phyloP scores from a whole-genome alignment of 2,329 filamentous ascomycete species.

The Colletotrichum kahawae region DNA sequence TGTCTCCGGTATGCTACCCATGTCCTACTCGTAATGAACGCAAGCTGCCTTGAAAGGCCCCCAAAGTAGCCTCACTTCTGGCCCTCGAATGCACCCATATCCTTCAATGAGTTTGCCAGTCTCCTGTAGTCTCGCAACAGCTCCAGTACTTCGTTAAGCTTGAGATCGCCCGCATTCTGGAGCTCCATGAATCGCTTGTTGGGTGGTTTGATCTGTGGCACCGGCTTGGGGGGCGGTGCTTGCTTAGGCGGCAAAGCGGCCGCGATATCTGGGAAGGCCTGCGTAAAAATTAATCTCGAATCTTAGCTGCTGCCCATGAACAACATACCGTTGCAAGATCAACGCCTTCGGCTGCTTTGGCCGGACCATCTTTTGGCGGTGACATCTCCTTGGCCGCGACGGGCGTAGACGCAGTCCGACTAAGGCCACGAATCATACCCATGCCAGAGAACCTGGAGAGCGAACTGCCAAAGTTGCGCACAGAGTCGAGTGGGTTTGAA shows the following conservation, averaged over 20 bases:
- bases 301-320: neutral
- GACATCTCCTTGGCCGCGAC: slow-evolving; percentile 26
- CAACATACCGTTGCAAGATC: slow-evolving; percentile 61
- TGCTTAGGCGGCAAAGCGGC: slow-evolving; percentile 60
- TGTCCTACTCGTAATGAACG: neutral
- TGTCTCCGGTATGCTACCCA: slow-evolving; percentile 9
- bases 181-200: slow-evolving; percentile 76
- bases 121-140: slow-evolving; percentile 77
- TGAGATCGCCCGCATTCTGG: slow-evolving; percentile 72
- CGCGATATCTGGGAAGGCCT: slow-evolving; percentile 68
- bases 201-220: slow-evolving; percentile 65
- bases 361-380: slow-evolving; percentile 30
- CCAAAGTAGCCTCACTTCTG: slow-evolving; percentile 29
- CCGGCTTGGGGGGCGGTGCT: slow-evolving; percentile 61
- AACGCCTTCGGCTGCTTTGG: slow-evolving; percentile 52
- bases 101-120: slow-evolving; percentile 68
- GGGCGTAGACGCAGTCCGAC: slow-evolving; percentile 55
- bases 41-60: neutral
- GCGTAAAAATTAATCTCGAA: neutral
- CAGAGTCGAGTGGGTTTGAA: slow-evolving; percentile 67
- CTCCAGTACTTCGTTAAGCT: slow-evolving; percentile 74
- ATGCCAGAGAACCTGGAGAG: slow-evolving; percentile 81
- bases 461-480: slow-evolving; percentile 80
- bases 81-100: slow-evolving; percentile 64
- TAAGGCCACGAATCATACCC: slow-evolving; percentile 77